Evolutionary conservation across 345 rosid species (phyloP).

Genomic region (Arabis alpina): DNA sequence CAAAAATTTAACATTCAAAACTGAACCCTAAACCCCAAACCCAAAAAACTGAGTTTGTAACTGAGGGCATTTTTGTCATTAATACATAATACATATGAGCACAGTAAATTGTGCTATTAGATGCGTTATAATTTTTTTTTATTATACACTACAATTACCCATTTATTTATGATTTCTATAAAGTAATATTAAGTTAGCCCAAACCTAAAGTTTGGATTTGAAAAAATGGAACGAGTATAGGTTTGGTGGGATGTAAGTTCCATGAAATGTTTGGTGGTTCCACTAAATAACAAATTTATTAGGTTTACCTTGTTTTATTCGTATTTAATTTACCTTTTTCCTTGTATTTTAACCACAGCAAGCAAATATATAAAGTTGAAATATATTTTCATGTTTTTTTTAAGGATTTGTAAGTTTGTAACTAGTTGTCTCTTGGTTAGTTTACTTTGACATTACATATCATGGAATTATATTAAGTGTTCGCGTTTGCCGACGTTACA

Average conservation of each 20-base stretch:
- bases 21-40: too few relatives aligned
- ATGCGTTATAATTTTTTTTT: too few relatives aligned
- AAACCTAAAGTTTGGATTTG: background rate
- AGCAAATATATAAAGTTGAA: background rate
- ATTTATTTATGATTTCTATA: background rate
- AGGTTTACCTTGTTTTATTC: slow-evolving; percentile 11
- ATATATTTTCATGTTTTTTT: background rate
- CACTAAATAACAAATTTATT: slow-evolving; percentile 23
- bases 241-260: slow-evolving; percentile 9
- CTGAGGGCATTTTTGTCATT: too few relatives aligned
- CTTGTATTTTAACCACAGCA: too few relatives aligned
- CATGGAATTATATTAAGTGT: too few relatives aligned
- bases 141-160: too few relatives aligned
- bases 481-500: background rate
- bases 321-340: background rate
- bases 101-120: too few relatives aligned
- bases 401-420: too few relatives aligned
- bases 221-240: background rate
- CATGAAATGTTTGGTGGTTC: slow-evolving; percentile 10
- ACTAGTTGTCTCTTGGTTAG: background rate
- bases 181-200: slow-evolving; percentile 2
- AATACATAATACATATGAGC: too few relatives aligned
- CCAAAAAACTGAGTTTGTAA: too few relatives aligned
- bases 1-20: too few relatives aligned
- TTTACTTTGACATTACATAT: background rate